Base-by-base conservation (phyloP, 2,329 filamentous ascomycete species). In the Pseudogymnoascus sp. region DNA sequence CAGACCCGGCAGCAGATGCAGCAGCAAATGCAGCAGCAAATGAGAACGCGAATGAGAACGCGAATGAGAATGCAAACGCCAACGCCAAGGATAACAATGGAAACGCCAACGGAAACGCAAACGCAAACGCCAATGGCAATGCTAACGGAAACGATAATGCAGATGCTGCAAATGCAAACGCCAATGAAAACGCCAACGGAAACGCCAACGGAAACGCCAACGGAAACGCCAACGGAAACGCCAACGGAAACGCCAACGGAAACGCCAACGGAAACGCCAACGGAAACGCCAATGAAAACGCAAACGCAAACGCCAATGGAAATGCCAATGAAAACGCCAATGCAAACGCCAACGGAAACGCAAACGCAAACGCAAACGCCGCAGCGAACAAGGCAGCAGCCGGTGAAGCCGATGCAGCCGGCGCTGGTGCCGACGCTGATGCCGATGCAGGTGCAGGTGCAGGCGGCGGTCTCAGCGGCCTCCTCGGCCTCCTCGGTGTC, bases 241-340 rank as follows among this genome's bases (percentile, higher is more conserved):
- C 31, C 10, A 35, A 35, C 3, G 31, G 10, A 35, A 35, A 35
- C 10, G 31, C 31, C 10, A 35, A 35, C 13, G 31, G 1, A 13
- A 47, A 47, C 14, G 40, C 31, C 19, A 19, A 19, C 2, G 19
- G 2, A 2, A 19, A 19, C 19, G 19, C 19, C 19, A 19, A 19
- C 2, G 19, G 2, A 2, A 19, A 19, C 19, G 33, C 33, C 4
- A 13, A 35, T 35, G 33, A 3, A 38, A 69, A 72, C 62, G 71
- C 71, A 1, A 66, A 69, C 60, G 64, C 68, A 11, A 66, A 64
- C 31, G 31, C 31, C n/a, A n/a, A n/a, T n/a, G n/a, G n/a, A n/a
- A n/a, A n/a, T n/a, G n/a, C n/a, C n/a, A n/a, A n/a, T n/a, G 42
- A 24, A 2, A 35, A 35, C 13, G 31, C 1, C 13, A 47, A 47